Percentiles rank a stretch among this genome's conserved stretches.
phyloP scores from a whole-genome alignment of 2,329 filamentous ascomycete species.

The Dactylellina leptospora region DNA sequence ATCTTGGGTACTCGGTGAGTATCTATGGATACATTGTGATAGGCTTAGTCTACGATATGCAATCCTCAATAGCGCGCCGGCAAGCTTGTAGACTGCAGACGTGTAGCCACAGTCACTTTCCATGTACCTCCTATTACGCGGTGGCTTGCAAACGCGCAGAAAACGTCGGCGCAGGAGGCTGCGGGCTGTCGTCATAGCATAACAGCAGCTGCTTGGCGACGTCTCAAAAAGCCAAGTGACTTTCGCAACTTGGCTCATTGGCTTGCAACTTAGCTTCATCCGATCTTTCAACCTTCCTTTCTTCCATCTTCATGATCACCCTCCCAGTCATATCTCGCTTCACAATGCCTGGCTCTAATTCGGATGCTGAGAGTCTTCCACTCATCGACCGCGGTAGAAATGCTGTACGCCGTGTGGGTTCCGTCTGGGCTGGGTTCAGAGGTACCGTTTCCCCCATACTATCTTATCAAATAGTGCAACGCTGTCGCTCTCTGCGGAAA shows the following conservation, averaged over 20 bases:
- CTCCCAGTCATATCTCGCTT: neutral
- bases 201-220: too few species aligned
- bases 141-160: too few species aligned
- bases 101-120: too few species aligned
- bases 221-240: neutral
- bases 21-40: too few species aligned
- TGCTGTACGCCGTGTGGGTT: constrained; percentile 28
- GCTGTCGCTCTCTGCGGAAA: neutral
- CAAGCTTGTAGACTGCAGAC: too few species aligned
- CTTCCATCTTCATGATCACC: constrained; percentile 13
- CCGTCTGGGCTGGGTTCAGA: constrained; percentile 42
- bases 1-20: too few species aligned
- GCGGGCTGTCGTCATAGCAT: constrained; percentile 8
- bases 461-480: neutral
- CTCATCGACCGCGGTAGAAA: constrained; percentile 38
- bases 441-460: constrained; percentile 7
- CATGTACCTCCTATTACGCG: too few species aligned
- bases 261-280: constrained; percentile 15
- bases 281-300: constrained; percentile 32
- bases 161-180: too few species aligned
- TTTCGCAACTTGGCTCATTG: too few species aligned
- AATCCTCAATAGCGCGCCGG: too few species aligned
- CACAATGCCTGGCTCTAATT: constrained; percentile 15
- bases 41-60: too few species aligned
- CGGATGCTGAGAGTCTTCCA: constrained; percentile 27